Evolutionary conservation across 1,284 basidiomycete species (phyloP), one percentile per base, ranked within the genome.

Genomic region (Heliocybe sulcata): DNA sequence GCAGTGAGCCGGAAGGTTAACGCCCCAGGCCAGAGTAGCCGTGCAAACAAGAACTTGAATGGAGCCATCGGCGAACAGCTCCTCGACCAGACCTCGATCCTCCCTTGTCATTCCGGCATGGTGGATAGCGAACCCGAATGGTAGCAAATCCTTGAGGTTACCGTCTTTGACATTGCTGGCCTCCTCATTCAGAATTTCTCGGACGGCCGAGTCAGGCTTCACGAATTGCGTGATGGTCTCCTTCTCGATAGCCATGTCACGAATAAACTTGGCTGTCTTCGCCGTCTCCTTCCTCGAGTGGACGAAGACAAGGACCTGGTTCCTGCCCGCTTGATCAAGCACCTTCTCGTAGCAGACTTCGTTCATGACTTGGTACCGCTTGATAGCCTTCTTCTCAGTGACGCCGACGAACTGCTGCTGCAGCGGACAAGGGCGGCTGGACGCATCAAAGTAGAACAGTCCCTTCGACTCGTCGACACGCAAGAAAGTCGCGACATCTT

Each of bases 321-420:
- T 91, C 73, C 90, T 92, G 53, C 91, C 89, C 0, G 91, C 93
- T 65, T 97, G 91, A 63, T 97, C 93, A 27, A 96, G 81, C 0
- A 97, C 92, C 75, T 99, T 99, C 70, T 99, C 96, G 76, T 99
- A 99, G 69, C 95, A 97, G 42, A 99, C 95, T 68, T 99, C 95
- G 73, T 99, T 99, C 82, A 94, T 96, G 58, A 98, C 87, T 67
- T 98, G 94, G 67, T 96, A 91, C 2, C 97, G 85, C 71, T 97
- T 98, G 80, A 99, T 98, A 0, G 97, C 97, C 74, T 98, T 99
- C 80, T 98, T 98, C 76, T 99, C 97, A 0, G 96, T 98, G 59
- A 99, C 87, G 58, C 97, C 97, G 60, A 99, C 87, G 70, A 98
- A 98, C 65, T 98, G 94, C 64, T 98, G 95, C 67, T 96, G 94